phyloP scores from a whole-genome alignment of 1,139 yeast genomes.

The Blastobotrys raffinosifermentans region DNA sequence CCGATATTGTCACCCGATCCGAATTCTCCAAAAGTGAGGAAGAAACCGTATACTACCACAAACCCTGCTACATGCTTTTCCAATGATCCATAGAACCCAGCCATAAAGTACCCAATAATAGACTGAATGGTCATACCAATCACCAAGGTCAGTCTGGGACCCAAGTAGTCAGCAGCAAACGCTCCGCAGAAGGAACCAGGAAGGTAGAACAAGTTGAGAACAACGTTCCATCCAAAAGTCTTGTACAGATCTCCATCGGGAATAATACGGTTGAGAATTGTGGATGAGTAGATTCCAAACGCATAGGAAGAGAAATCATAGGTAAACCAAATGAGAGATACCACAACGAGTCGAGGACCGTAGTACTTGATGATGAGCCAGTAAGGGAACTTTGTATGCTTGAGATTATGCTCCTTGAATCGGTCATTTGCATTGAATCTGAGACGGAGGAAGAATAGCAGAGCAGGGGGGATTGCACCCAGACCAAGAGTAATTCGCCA shows the following conservation, averaged over 20 bases:
- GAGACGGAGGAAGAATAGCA: conserved; percentile 70
- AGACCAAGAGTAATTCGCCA: conserved; percentile 92
- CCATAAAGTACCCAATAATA: conserved; percentile 79
- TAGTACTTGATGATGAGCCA: conserved; percentile 67
- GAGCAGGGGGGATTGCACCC: conserved; percentile 86
- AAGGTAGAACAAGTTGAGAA: conserved; percentile 76
- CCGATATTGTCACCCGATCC: conserved; percentile 96
- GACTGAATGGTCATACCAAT: conserved; percentile 70
- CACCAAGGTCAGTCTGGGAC: conserved; percentile 75
- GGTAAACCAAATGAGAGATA: conserved; percentile 80
- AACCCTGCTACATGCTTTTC: conserved; percentile 65
- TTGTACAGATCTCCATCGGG: conserved; percentile 60
- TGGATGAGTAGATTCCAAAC: conserved; percentile 75
- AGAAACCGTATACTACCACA: conserved; percentile 81
- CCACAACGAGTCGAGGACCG: conserved; percentile 70
- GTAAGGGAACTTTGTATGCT: conserved; percentile 60
- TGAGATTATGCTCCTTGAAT: conserved; percentile 66
- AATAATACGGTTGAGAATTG: conserved; percentile 54
- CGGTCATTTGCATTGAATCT: conserved; percentile 68
- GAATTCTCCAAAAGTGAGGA: conserved; percentile 81
- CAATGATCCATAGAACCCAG: conserved; percentile 56
- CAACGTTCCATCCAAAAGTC: conserved; percentile 90
- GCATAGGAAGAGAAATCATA: conserved; percentile 87
- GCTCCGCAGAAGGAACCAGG: conserved; percentile 92
- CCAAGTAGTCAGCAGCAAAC: conserved; percentile 70